Percentiles rank a stretch among this genome's conserved stretches.
These are phyloP conservation scores for Ascomycota sp. DNA, from an alignment of 2,329 filamentous ascomycete genomes.

Conservation along the genomic window DNA sequence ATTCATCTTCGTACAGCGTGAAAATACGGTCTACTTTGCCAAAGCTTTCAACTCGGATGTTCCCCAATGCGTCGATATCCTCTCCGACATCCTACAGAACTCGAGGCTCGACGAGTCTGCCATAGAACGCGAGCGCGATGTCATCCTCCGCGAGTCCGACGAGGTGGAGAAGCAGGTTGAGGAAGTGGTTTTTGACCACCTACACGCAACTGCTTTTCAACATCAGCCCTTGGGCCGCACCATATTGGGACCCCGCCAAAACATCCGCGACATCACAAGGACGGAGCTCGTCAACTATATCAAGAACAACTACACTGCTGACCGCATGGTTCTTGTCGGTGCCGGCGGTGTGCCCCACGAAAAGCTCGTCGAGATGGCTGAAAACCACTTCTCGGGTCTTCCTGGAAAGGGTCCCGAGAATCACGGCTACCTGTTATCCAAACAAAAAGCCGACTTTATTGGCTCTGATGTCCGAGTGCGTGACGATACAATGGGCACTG, in stretches of 20 bases:
- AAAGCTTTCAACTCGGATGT: conserved; percentile 98
- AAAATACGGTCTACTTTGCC: conserved; percentile 99
- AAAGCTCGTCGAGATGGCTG: conserved; percentile 81
- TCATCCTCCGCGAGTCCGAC: conserved; percentile 95
- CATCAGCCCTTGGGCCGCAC: conserved; percentile 88
- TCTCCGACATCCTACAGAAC: conserved; percentile 97
- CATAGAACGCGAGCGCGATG: conserved; percentile 93
- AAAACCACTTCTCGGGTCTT: conserved; percentile 77
- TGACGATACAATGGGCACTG: conserved; percentile 86
- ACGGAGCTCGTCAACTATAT: conserved; percentile 87
- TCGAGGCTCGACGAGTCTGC: conserved; percentile 85
- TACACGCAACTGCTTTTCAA: conserved; percentile 96
- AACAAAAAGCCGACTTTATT: conserved; percentile 82
- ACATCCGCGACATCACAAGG: conserved; percentile 88
- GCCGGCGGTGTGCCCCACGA: conserved; percentile 85
- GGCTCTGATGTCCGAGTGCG: conserved; percentile 89
- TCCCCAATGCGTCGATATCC: conserved; percentile 87
- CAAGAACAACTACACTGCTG: conserved; percentile 98
- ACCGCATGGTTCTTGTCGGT: conserved; percentile 96
- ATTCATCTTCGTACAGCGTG: conserved; percentile 37
- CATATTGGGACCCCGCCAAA: conserved; percentile 91
- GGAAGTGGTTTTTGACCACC: conserved; percentile 97
- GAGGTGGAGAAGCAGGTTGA: conserved; percentile 99
- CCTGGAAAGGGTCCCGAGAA: conserved; percentile 54
- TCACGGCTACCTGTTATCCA: conserved; percentile 53